Evolutionary conservation across 2,329 filamentous ascomycete genomes (phyloP).

Genomic region (Uncinocarpus reesii): DNA sequence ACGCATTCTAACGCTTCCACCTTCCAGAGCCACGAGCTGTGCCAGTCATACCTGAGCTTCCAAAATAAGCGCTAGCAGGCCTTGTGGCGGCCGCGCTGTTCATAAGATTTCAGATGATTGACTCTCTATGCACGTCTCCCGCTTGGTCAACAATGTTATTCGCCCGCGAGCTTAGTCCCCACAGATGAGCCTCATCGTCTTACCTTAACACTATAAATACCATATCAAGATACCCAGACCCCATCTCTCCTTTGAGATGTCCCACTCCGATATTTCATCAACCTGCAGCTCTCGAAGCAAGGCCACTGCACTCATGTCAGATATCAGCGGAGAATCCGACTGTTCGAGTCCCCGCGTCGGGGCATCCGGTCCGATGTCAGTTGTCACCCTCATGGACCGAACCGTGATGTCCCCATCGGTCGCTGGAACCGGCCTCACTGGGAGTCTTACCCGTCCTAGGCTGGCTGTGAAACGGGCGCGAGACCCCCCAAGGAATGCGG

Average conservation of each 20-base stretch:
- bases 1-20: background rate
- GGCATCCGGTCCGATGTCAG: background rate
- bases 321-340: slow-evolving; percentile 8
- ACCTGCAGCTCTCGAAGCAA: background rate
- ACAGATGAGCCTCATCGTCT: slow-evolving; percentile 9
- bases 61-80: slow-evolving; percentile 6
- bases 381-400: slow-evolving; percentile 3
- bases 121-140: background rate
- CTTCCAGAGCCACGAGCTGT: background rate
- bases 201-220: background rate
- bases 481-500: slow-evolving; percentile 51
- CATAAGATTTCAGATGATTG: slow-evolving; percentile 2
- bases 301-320: slow-evolving; percentile 4
- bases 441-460: slow-evolving; percentile 24
- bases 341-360: slow-evolving; percentile 5
- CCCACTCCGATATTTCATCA: background rate
- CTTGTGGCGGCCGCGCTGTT: background rate
- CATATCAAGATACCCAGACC: background rate
- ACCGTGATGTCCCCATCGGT: slow-evolving; percentile 1
- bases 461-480: slow-evolving; percentile 35
- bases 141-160: background rate
- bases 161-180: background rate
- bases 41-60: background rate
- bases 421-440: background rate
- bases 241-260: background rate